Base-by-base conservation (phyloP, 768 basidiomycete genomes). In the Phaeolepiota aurea region DNA sequence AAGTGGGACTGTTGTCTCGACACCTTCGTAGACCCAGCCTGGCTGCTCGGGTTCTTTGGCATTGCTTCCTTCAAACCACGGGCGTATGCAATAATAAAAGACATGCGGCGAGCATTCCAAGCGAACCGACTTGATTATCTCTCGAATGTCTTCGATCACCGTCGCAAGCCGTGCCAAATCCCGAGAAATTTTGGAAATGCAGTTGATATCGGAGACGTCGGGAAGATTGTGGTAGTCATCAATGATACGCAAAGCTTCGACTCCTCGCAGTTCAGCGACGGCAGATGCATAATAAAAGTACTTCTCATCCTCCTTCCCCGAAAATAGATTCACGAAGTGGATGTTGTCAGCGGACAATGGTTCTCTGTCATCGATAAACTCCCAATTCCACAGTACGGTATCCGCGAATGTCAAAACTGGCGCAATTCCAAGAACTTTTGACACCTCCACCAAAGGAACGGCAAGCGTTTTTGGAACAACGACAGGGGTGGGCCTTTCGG, bases 371-470 rank as follows among this genome's bases (percentile, higher is more conserved):
- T 83, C 66, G 41, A 74, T 55, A 32, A 76, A 66, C 25, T 78
- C 77, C 72, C 77, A 84, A 56, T 97, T 96, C 89, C 90, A 99
- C 1, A 98, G 72, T 11, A 99, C 93, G 13, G 88, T 91, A 56
- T 96, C 94, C 19, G 93, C 87, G 55, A 91, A 99, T 0, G 93
- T 99, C 48, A 97, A 69, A 46, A 99, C 77, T 3, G 94, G 94
- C 4, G 93, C 91, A n/a, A 93, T 81, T 38, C 78, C 79, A 31
- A 99, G 72, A 38, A 72, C 61, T 7, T 71, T 71, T 11, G 90
- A 94, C 35, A 94, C 78, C 13, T 71, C 54, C 20, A 87, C 73
- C 20, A 96, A 69, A 0, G 94, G 93, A 16, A 87, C 59, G 1
- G 88, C 74, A 30, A 99, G 66, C 7, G 82, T 72, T 44, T 75